These are phyloP conservation scores for Haberlea rhodopensis DNA, from an alignment of 257 asterid genomes.

Conservation along the genomic window DNA sequence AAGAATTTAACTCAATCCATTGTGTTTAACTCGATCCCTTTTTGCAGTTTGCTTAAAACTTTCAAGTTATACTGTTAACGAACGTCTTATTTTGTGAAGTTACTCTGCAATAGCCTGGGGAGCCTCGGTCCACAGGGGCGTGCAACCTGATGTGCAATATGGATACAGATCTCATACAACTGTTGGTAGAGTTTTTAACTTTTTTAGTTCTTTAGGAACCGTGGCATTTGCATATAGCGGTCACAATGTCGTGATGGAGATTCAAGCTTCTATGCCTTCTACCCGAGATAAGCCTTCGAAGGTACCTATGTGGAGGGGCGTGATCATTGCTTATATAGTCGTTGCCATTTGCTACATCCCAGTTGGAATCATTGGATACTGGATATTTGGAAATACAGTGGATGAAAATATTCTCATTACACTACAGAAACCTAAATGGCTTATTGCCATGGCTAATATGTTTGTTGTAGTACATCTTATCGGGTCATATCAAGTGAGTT, in stretches of 20 bases:
- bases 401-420: slow-evolving; percentile 18
- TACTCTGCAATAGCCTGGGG: slow-evolving; percentile 28
- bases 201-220: slow-evolving; percentile 20
- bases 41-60: not conserved
- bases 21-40: not conserved
- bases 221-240: slow-evolving; percentile 21
- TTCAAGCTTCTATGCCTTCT: slow-evolving; percentile 28
- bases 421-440: slow-evolving; percentile 17
- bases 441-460: slow-evolving; percentile 28
- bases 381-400: slow-evolving; percentile 15
- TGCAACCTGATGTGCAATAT: slow-evolving; percentile 17
- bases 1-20: not conserved
- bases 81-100: slow-evolving; percentile 3
- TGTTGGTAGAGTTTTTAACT: not conserved
- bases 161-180: slow-evolving; percentile 7
- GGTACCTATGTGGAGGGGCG: slow-evolving; percentile 25
- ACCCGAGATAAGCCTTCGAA: slow-evolving; percentile 23
- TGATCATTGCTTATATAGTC: slow-evolving; percentile 18
- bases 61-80: not conserved
- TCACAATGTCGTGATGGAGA: slow-evolving; percentile 26
- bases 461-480: slow-evolving; percentile 23
- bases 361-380: slow-evolving; percentile 19
- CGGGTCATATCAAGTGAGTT: slow-evolving; percentile 24
- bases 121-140: slow-evolving; percentile 24
- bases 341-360: slow-evolving; percentile 27